Evolutionary conservation across 768 basidiomycete genomes (phyloP), one percentile per base, ranked within the genome.

Genomic region (Termitomyces titanicus): DNA sequence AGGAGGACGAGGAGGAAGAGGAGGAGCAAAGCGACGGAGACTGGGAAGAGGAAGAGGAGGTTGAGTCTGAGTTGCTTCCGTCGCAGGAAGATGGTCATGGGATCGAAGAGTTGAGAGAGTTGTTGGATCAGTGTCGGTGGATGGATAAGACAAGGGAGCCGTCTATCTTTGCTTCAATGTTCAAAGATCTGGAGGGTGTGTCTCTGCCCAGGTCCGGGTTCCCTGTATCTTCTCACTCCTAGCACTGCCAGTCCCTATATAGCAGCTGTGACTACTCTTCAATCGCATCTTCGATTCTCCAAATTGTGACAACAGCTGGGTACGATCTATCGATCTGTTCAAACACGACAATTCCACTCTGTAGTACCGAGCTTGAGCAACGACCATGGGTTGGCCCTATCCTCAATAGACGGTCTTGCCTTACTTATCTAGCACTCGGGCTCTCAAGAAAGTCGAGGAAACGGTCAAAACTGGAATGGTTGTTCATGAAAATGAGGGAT

Each of bases 121-220:
- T 89, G 40, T 60, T 87, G 55, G 76, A 77, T 47, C 83, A 86
- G 64, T 85, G 84, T 54, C 72, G 77, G 39, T 73, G 71, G 55
- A 84, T 81, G 79, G 74, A 70, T 12, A 67, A 69, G 52, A 70
- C 65, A 33, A 64, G 78, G 53, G 78, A 77, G 42, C 78, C 78
- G 43, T 66, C 72, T 1, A 61, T 78, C 56, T 69, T 70, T 22
- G 45, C 66, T 4, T 51, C 62, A 22, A 61, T 63, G 58, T 57
- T 64, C 25, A 20, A 44, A 11, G 60, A 53, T 18, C 48, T 54
- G 42, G 53, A 39, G 18, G 35, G n/a, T n/a, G n/a, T n/a, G n/a
- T n/a, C 15, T 40, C 11, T 47, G 38, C 9, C 38, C 9, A 34
- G 8, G 13, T 29, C 49, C 33, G 7, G 15, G 1, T 8, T 39